A percentile compares a stretch with the other conserved stretches of the same genome.
Conservation (phyloP, 805 yeast species). For the Pichia heedii region DNA sequence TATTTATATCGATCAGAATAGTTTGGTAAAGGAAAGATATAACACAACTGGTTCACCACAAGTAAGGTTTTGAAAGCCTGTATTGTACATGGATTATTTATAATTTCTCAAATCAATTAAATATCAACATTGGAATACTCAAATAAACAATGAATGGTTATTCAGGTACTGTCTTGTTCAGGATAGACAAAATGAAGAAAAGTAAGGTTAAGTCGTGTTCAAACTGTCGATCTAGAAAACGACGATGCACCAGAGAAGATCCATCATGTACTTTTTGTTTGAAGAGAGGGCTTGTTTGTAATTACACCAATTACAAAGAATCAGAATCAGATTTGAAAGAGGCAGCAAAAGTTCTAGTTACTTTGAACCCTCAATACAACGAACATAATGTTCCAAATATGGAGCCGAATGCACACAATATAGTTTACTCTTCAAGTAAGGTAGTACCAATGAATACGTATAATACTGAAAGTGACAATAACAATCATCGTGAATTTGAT, state of each 20-base stretch:
- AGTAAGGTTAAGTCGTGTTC: conserved; percentile 30
- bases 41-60: no score
- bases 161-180: conserved; percentile 14
- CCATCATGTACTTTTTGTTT: conserved; percentile 50
- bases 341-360: not conserved
- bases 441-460: not conserved
- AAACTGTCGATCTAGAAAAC: conserved; percentile 51
- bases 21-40: no score
- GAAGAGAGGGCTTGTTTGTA: not conserved
- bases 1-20: not conserved
- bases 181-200: conserved; percentile 4
- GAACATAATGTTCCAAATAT: not conserved
- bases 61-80: no score
- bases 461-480: not conserved
- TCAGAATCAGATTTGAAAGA: not conserved
- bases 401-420: not conserved
- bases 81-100: no score
- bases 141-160: not conserved
- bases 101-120: no score
- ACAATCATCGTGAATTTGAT: not conserved
- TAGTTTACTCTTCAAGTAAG: no score
- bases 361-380: not conserved
- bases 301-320: not conserved
- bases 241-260: conserved; percentile 50
- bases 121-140: no score